Conservation (phyloP, 768 basidiomycete species). For the Phaeotremella skinneri region DNA sequence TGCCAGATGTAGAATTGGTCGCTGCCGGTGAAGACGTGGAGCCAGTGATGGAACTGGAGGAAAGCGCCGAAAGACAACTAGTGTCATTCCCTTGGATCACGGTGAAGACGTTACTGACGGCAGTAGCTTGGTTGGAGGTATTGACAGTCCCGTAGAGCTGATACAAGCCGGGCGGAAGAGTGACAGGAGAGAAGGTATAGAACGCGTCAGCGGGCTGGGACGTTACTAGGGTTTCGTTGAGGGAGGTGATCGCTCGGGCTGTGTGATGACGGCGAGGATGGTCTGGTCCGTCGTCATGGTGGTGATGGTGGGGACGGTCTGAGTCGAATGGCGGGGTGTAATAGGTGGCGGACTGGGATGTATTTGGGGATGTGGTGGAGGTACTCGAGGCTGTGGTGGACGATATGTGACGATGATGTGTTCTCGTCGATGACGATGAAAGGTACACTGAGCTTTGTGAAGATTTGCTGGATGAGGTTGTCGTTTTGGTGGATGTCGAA, state of each 20-base stretch:
- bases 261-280: background rate
- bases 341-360: background rate
- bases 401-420: background rate
- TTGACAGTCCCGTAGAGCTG: constrained; percentile 21
- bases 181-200: constrained; percentile 20
- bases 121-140: constrained; percentile 7
- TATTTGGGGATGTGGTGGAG: background rate
- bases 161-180: constrained; percentile 26
- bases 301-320: constrained; percentile 12
- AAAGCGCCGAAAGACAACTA: constrained; percentile 24
- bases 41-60: constrained; percentile 1
- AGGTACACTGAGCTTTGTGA: background rate
- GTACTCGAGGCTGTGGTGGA: background rate
- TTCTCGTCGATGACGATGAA: background rate
- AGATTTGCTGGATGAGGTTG: constrained; percentile 2
- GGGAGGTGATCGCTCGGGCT: background rate
- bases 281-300: background rate
- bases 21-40: background rate
- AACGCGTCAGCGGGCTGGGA: constrained; percentile 17
- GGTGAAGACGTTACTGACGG: constrained; percentile 14
- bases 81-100: constrained; percentile 25
- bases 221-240: background rate
- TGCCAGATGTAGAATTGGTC: background rate
- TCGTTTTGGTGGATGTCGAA: constrained; percentile 6
- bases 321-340: background rate